Percentiles rank a stretch among this genome's conserved stretches.
These are phyloP conservation scores for Gynostemma pentaphyllum DNA, from an alignment of 306 rosid genomes.

Conservation along the genomic window DNA sequence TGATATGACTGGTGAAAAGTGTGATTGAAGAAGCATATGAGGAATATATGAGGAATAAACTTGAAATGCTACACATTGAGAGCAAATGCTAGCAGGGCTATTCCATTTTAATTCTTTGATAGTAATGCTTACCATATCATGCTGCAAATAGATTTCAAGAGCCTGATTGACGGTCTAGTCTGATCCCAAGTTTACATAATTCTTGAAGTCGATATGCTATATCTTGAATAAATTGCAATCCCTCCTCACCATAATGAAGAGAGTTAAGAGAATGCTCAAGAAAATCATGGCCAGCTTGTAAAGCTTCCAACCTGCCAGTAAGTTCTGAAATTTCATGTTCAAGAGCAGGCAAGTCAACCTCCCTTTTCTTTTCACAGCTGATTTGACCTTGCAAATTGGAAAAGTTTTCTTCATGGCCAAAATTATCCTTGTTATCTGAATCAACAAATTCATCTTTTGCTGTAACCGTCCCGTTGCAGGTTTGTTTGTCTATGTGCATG, in stretches of 20 bases:
- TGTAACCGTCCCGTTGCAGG: conserved; percentile 23
- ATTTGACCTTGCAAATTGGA: conserved; percentile 9
- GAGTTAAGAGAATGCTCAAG: conserved; percentile 50
- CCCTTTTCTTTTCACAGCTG: conserved; percentile 15
- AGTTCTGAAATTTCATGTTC: conserved; percentile 65
- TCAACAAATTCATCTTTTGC: conserved; percentile 19
- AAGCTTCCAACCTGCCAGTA: conserved; percentile 60
- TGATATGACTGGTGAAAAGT: neutral
- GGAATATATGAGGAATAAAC: neutral
- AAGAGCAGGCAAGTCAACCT: conserved; percentile 31
- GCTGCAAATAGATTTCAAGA: neutral
- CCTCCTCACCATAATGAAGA: conserved; percentile 47
- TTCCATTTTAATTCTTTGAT: neutral
- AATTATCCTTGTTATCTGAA: conserved; percentile 20
- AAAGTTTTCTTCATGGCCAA: conserved; percentile 18
- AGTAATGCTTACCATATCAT: conserved; percentile 13
- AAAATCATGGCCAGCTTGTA: conserved; percentile 63
- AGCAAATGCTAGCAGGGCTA: neutral
- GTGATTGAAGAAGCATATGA: neutral
- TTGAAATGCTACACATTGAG: neutral
- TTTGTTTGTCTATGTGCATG: conserved; percentile 7
- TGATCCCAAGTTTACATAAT: conserved; percentile 35
- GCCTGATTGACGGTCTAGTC: conserved; percentile 28
- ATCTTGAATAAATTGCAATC: conserved; percentile 45
- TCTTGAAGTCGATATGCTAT: conserved; percentile 52